phyloP scores from a whole-genome alignment of 768 basidiomycete species.

The Collybia sordida region DNA sequence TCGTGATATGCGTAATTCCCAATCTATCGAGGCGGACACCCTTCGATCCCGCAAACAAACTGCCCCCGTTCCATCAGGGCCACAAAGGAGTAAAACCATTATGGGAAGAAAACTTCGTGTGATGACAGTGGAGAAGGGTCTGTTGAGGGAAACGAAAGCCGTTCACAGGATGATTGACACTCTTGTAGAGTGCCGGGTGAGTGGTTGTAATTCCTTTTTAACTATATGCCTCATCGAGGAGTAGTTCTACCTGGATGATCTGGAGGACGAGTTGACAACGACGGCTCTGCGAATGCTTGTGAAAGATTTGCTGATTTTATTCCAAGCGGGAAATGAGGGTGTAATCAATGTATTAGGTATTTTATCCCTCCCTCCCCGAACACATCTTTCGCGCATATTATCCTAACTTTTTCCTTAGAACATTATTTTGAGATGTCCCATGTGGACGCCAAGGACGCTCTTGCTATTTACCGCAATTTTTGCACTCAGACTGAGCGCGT shows the following conservation, averaged over 20 bases:
- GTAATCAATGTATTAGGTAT: slow-evolving; percentile 79
- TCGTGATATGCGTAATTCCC: slow-evolving; percentile 74
- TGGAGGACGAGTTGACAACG: slow-evolving; percentile 89
- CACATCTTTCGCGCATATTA: slow-evolving; percentile 19
- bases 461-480: slow-evolving; percentile 89
- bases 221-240: slow-evolving; percentile 2
- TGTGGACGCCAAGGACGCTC: slow-evolving; percentile 82
- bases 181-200: slow-evolving; percentile 83
- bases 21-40: slow-evolving; percentile 60
- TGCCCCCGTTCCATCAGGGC: slow-evolving; percentile 24
- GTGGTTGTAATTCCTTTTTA: slow-evolving; percentile 25
- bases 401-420: slow-evolving; percentile 44
- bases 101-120: slow-evolving; percentile 82
- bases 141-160: slow-evolving; percentile 87
- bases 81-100: slow-evolving; percentile 71
- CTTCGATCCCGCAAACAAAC: slow-evolving; percentile 26
- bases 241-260: slow-evolving; percentile 91
- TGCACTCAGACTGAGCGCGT: slow-evolving; percentile 92
- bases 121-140: slow-evolving; percentile 95
- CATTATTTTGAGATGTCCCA: slow-evolving; percentile 99
- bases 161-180: slow-evolving; percentile 91
- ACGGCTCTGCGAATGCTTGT: slow-evolving; percentile 91
- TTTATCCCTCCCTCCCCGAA: slow-evolving; percentile 17
- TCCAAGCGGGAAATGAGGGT: slow-evolving; percentile 96
- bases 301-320: slow-evolving; percentile 93